These are phyloP conservation scores for Hypoxylon cercidicola DNA, from an alignment of 495 filamentous ascomycete genomes.

Conservation along the genomic window DNA sequence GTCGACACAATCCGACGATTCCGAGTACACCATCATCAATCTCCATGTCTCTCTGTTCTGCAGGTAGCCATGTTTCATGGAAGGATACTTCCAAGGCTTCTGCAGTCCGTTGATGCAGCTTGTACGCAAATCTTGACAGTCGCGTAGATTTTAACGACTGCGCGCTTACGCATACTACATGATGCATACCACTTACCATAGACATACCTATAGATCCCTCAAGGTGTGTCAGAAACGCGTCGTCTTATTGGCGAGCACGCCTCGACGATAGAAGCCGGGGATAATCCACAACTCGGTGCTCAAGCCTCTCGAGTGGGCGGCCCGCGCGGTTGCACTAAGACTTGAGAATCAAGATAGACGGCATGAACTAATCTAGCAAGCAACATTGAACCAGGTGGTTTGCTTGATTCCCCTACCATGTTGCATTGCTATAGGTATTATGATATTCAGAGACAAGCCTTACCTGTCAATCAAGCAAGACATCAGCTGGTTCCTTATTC, in stretches of 20 bases:
- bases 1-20: conserved; percentile 15
- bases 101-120: conserved; percentile 16
- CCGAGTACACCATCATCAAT: conserved; percentile 11
- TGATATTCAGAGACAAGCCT: conserved; percentile 13
- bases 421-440: conserved; percentile 6
- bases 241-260: conserved; percentile 29
- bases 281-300: conserved; percentile 24
- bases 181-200: background rate
- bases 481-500: conserved; percentile 28
- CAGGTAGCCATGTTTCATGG: conserved; percentile 13
- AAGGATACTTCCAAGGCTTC: background rate
- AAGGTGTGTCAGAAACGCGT: conserved; percentile 25
- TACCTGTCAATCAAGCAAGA: conserved; percentile 10
- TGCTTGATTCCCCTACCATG: background rate
- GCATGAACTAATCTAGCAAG: background rate
- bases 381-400: background rate
- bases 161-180: conserved; percentile 34
- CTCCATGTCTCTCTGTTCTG: conserved; percentile 10
- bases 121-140: conserved; percentile 25
- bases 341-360: background rate
- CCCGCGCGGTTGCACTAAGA: conserved; percentile 31
- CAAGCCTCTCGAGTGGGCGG: conserved; percentile 22
- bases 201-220: conserved; percentile 27
- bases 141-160: conserved; percentile 26
- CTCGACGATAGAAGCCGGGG: conserved; percentile 21